Conservation (phyloP, 2,329 filamentous ascomycete species). For the Sarocladium strictum region DNA sequence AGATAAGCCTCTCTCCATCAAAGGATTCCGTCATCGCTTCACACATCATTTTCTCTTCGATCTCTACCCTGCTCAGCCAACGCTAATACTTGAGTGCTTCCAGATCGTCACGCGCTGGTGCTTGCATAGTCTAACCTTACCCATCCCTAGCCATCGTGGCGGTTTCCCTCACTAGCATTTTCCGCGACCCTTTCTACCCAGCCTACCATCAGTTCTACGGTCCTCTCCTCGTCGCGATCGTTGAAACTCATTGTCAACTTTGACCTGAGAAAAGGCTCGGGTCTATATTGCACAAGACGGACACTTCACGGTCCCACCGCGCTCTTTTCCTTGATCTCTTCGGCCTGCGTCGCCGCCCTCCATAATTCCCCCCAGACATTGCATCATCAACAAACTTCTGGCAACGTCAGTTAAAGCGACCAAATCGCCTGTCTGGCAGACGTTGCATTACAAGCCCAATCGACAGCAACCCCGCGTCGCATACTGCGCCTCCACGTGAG, state of each 20-base stretch:
- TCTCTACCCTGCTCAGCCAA: background rate
- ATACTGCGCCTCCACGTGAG: constrained; percentile 19
- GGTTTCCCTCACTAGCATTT: background rate
- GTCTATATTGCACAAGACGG: constrained; percentile 39
- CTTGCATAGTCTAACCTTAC: background rate
- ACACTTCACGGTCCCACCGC: constrained; percentile 39
- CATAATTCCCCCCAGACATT: constrained; percentile 26
- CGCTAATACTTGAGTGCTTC: background rate
- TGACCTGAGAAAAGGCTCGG: constrained; percentile 4
- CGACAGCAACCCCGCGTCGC: background rate
- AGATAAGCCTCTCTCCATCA: background rate
- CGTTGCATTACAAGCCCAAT: background rate
- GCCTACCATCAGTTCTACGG: background rate
- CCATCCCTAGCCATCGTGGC: background rate
- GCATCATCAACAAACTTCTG: background rate
- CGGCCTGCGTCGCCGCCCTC: constrained; percentile 48
- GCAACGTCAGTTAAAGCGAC: background rate
- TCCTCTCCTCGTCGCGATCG: background rate
- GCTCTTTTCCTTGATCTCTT: constrained; percentile 42
- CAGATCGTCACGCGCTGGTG: constrained; percentile 6
- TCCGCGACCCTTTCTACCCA: background rate
- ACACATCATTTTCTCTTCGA: background rate
- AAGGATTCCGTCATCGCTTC: background rate
- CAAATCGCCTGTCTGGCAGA: background rate
- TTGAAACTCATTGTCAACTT: background rate